phyloP scores from a whole-genome alignment of 805 yeast species.

The Metschnikowia corniflorae region DNA sequence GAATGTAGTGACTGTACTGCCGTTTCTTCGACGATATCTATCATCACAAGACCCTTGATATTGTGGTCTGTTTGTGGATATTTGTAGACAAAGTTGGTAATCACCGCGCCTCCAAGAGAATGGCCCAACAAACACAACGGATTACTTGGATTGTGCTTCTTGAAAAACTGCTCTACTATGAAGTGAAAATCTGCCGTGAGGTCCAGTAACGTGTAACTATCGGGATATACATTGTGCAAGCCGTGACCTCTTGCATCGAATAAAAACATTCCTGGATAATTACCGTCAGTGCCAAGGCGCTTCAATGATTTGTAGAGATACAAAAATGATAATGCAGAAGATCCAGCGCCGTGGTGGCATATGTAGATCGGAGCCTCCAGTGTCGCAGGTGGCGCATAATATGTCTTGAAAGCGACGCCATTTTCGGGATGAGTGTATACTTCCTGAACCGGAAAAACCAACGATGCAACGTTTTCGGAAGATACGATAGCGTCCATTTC shows the following conservation, averaged over 20 bases:
- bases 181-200: constrained; percentile 57
- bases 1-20: constrained; percentile 66
- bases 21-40: constrained; percentile 94
- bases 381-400: constrained; percentile 50
- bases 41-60: constrained; percentile 66
- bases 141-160: constrained; percentile 10
- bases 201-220: constrained; percentile 43
- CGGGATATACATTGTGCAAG: constrained; percentile 17
- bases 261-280: constrained; percentile 55
- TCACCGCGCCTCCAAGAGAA: constrained; percentile 86
- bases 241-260: constrained; percentile 92
- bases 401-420: constrained; percentile 38
- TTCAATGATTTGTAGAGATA: constrained; percentile 38
- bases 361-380: constrained; percentile 55
- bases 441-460: constrained; percentile 20
- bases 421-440: constrained; percentile 13
- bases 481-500: too few relatives aligned
- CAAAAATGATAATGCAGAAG: constrained; percentile 77
- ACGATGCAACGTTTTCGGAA: neutral
- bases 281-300: constrained; percentile 8
- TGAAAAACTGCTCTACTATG: constrained; percentile 40
- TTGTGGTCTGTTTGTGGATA: constrained; percentile 18
- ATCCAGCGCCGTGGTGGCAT: constrained; percentile 95
- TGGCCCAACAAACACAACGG: constrained; percentile 72
- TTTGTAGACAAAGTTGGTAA: constrained; percentile 48